phyloP scores from a whole-genome alignment of 352 stramenopile species.

The Thalassiosira sp. region DNA sequence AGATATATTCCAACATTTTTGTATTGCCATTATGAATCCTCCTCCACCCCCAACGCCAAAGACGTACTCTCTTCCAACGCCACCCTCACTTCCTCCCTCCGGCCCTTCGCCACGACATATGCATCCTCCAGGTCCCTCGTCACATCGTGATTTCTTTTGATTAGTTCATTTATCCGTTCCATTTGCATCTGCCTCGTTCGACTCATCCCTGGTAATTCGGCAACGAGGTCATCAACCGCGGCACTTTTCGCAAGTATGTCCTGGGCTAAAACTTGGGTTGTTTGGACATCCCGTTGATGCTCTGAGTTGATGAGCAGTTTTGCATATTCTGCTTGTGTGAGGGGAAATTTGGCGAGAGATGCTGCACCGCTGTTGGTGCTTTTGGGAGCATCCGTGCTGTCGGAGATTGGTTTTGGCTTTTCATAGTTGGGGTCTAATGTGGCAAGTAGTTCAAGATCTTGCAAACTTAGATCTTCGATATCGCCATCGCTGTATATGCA shows the following conservation, averaged over 20 bases:
- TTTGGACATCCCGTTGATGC: slow-evolving; percentile 31
- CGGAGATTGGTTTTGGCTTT: slow-evolving; percentile 10
- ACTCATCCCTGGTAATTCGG: slow-evolving; percentile 66
- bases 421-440: slow-evolving; percentile 30
- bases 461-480: slow-evolving; percentile 39
- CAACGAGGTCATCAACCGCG: slow-evolving; percentile 68
- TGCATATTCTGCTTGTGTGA: slow-evolving; percentile 34
- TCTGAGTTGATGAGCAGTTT: slow-evolving; percentile 34
- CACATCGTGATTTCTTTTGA: slow-evolving; percentile 59
- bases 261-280: slow-evolving; percentile 22
- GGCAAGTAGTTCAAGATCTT: slow-evolving; percentile 38
- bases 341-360: slow-evolving; percentile 19
- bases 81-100: slow-evolving; percentile 53
- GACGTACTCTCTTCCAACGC: slow-evolving; percentile 67
- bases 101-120: slow-evolving; percentile 41
- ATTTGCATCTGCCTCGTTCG: slow-evolving; percentile 71
- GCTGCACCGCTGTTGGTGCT: not conserved
- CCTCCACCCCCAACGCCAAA: slow-evolving; percentile 68
- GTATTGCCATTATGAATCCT: slow-evolving; percentile 13
- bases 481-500: slow-evolving; percentile 39
- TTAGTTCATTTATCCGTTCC: slow-evolving; percentile 63
- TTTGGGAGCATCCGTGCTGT: not conserved
- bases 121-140: slow-evolving; percentile 56
- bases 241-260: slow-evolving; percentile 64
- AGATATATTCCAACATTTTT: not conserved